A percentile compares a stretch with the other conserved stretches of the same genome.
Conservation (phyloP, 176 grass and related monocot genomes). For the Alloteropsis semialata region DNA sequence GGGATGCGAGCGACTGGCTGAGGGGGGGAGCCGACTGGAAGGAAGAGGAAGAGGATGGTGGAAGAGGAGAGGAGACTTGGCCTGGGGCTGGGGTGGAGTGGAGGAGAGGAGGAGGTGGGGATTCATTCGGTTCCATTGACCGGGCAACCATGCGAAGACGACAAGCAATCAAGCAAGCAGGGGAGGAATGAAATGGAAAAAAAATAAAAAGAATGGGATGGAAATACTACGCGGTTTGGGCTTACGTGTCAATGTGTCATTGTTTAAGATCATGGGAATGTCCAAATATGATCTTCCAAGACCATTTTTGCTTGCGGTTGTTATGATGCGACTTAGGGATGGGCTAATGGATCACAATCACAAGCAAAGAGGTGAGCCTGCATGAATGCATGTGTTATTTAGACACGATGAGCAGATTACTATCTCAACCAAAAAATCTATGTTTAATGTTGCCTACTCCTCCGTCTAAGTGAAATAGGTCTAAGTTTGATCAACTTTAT, state of each 20-base stretch:
- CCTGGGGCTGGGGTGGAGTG: not conserved
- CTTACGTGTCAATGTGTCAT: not conserved
- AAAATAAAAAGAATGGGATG: not conserved
- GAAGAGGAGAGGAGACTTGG: slow-evolving; percentile 26
- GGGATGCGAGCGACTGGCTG: not conserved
- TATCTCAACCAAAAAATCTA: no score
- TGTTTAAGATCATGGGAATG: not conserved
- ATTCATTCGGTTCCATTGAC: slow-evolving; percentile 16
- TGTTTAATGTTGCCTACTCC: no score
- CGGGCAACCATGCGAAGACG: slow-evolving; percentile 10
- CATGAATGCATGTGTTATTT: no score
- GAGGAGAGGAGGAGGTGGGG: not conserved
- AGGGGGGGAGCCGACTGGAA: not conserved
- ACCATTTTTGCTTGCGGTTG: not conserved
- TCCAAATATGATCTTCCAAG: no score
- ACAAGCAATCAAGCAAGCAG: not conserved
- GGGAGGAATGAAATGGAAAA: no score
- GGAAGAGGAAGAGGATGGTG: not conserved
- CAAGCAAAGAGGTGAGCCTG: no score
- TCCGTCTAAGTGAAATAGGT: no score
- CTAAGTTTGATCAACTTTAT: no score
- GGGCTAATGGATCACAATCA: no score
- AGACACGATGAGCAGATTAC: no score
- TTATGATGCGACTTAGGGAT: no score
- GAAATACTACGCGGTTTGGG: slow-evolving; percentile 36